Base-by-base conservation (phyloP, 2,329 filamentous ascomycete genomes). In the Ophiostoma triangulosporum region DNA sequence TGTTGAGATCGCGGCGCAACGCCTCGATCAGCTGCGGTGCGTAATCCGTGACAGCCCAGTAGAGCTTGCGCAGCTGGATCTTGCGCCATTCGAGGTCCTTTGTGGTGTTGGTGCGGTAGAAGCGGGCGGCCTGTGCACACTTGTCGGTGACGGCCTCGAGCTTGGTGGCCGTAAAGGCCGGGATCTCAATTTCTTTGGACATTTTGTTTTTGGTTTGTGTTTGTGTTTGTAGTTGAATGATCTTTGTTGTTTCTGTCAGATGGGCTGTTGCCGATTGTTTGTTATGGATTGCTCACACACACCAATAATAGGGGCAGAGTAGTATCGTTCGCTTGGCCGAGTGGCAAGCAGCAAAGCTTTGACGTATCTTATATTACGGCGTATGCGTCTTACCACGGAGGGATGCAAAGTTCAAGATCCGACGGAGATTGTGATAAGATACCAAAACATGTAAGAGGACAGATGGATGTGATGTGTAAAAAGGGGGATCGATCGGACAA, bases 21-120 rank as follows among this genome's bases (percentile, higher is more conserved):
- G 91, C 88, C 66, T 88, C 85, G 60, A 80, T 65, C 57, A 97
- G 75, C 61, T 84, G 77, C 46, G 80, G 73, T 54, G 82, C 76
- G 65, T 87, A 83, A 73, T 97, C 91, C 59, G 81, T 81, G 60
- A 96, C 68, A 7, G 79, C 89, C 93, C 93, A 97, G 74, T 95
- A 97, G 54, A 97, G 82, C 76, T 89, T 91, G 62, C 90, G 85
- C 57, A 98, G 80, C 75, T 97, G 93, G 53, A 80, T 75, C 58
- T 90, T 74, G 58, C 93, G 83, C 72, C 85, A 97, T 63, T 87
- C 78, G 57, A 96, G 65, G 53, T 87, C 77, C 65, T 88, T 88
- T 43, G 90, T 96, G 70, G 84, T 86, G 66, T 89, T 83, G 17
- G 86, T 77, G 61, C 77, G 75, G 70, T 88, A 97, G n/a, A 83